Evolutionary conservation across 345 rosid species (phyloP), one percentile per base, ranked within the genome.

Genomic region (Linum tenue): DNA sequence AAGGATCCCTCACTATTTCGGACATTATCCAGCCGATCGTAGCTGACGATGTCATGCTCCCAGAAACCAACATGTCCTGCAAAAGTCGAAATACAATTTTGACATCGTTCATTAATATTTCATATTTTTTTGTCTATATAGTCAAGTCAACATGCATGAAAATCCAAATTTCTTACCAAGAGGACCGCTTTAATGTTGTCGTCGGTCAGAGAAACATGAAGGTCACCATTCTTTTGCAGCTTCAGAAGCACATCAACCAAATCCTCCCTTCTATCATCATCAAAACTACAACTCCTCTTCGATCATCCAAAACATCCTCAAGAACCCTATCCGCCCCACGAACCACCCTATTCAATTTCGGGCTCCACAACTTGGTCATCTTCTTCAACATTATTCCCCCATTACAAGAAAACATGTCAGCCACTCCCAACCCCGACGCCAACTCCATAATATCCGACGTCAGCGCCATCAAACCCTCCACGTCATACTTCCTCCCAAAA

Each of bases 401-500:
- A 22, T 22, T 22, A 73, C 8, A 66, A 72, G 22, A 50, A 73
- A 38, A 64, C 1, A 40, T 73, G 31, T 72, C 1, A 31, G 31
- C 48, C 7, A 56, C 2, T 3, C 40, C 2, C 6, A 64, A 60
- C 1, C 77, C 72, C 12, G 37, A 11, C 5, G 11, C 2, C 14
- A 42, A 1, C 38, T 59, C 6, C 8, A 50, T 16, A 5, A 53
- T 39, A 39, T 67, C 53, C 12, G 16, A 42, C 36, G 51, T 39
- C 14, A 64, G 4, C 8, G 17, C 6, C 5, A 6, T n/a, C 8
- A 41, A 70, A 11, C 17, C 65, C 37, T 11, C 51, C 51, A 36
- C 79, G 15, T 60, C 60, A n/a, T 56, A 56, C 60, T 42, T 78
- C 39, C 48, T 62, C 0, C 77, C 79, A 3, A 80, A 74, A 1